phyloP scores from a whole-genome alignment of 2,329 filamentous ascomycete species.

The Nemania sp. region DNA sequence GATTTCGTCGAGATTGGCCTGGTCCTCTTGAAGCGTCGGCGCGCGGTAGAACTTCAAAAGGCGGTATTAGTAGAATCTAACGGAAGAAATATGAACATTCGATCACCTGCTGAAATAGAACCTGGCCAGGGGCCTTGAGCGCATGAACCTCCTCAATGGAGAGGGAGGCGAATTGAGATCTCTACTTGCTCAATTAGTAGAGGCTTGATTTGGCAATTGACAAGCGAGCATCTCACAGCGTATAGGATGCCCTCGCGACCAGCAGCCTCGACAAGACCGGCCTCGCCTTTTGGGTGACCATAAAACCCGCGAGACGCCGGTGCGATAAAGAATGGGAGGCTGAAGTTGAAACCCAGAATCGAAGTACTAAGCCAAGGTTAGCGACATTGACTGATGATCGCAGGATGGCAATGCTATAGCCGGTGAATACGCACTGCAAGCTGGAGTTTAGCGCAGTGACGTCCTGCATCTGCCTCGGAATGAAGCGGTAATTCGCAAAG shows the following conservation, averaged over 20 bases:
- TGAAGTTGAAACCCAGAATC: constrained; percentile 58
- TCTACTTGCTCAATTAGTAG: background rate
- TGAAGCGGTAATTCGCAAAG: constrained; percentile 52
- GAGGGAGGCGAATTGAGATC: constrained; percentile 11
- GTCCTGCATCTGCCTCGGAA: constrained; percentile 54
- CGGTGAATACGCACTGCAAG: constrained; percentile 19
- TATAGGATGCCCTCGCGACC: constrained; percentile 55
- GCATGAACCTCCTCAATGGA: constrained; percentile 14
- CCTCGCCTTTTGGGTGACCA: constrained; percentile 52
- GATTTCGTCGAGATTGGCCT: constrained; percentile 21
- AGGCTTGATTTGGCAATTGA: constrained; percentile 25
- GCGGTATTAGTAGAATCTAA: background rate
- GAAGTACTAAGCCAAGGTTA: constrained; percentile 42
- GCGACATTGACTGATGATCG: background rate
- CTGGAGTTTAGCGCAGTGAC: constrained; percentile 44
- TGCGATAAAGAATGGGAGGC: constrained; percentile 59
- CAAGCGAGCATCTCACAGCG: constrained; percentile 38
- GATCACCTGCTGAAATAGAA: constrained; percentile 37
- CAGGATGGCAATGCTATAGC: constrained; percentile 25
- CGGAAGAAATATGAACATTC: background rate
- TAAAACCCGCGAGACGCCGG: constrained; percentile 53
- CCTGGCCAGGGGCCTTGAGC: constrained; percentile 9
- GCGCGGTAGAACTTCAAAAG: constrained; percentile 25
- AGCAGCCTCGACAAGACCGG: constrained; percentile 55
- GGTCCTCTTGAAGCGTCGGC: constrained; percentile 10